Evolutionary conservation across 352 stramenopile genomes (phyloP).

Genomic region (Nothophytophthora sp.): DNA sequence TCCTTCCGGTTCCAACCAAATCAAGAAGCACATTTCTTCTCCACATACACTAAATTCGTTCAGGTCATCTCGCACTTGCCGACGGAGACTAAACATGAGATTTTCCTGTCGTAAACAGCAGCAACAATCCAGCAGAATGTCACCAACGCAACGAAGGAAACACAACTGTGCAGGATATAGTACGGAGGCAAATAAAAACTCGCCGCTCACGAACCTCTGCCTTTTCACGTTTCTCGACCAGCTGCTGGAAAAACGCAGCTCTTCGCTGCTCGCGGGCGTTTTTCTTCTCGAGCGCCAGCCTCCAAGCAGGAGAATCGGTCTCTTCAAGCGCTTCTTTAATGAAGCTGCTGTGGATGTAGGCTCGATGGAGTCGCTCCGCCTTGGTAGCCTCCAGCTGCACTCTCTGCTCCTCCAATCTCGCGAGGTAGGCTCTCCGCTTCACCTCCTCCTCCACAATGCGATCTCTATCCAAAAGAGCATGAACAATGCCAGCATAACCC

Average conservation of each 20-base stretch:
- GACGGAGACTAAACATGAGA: conserved; percentile 52
- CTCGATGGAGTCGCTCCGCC: conserved; percentile 65
- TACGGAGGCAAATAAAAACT: too few species aligned
- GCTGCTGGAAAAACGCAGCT: conserved; percentile 55
- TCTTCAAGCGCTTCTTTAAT: conserved; percentile 76
- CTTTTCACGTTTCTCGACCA: conserved; percentile 43
- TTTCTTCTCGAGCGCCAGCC: conserved; percentile 58
- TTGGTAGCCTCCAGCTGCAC: conserved; percentile 57
- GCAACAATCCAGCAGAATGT: background rate
- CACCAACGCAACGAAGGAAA: background rate
- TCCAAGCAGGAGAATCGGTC: conserved; percentile 70
- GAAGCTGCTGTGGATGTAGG: conserved; percentile 69
- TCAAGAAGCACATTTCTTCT: background rate
- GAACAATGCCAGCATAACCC: background rate
- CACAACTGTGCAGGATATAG: background rate
- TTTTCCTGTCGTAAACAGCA: conserved; percentile 27
- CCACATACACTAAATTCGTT: conserved; percentile 58
- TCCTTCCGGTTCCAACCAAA: background rate
- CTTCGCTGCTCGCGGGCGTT: conserved; percentile 55
- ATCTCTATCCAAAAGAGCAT: too few species aligned
- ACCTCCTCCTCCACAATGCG: conserved; percentile 31
- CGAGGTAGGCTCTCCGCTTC: conserved; percentile 29
- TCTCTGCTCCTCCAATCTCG: conserved; percentile 29
- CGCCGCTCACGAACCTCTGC: conserved; percentile 31
- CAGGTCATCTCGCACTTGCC: conserved; percentile 48